Evolutionary conservation across 2,329 filamentous ascomycete genomes (phyloP), one percentile per base, ranked within the genome.

Genomic region (Colletotrichum eleusines): DNA sequence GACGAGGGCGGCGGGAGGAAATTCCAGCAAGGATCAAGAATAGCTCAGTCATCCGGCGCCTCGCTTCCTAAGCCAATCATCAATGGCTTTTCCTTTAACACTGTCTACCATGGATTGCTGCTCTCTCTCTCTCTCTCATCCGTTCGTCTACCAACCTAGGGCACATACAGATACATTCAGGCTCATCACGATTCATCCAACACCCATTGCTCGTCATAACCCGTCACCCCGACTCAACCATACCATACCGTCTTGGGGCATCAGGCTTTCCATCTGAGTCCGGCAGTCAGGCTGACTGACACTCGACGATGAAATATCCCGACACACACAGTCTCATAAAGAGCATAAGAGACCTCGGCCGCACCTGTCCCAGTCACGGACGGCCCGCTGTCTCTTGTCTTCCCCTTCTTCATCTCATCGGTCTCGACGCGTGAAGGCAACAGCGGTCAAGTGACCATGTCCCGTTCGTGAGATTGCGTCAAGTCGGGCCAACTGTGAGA

Each of bases 301-400:
- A 31, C 33, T 11, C 11, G 31, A 31, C 3, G 31, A 48, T 46
- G 51, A 44, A 44, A n/a, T n/a, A 26, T 16, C 20, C 28, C 35
- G 53, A 23, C 33, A 31, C 46, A 63, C 12, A 20, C 16, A 8
- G 23, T 4, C 11, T 11, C 9, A 16, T 14, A 38, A 3, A 51
- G 33, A n/a, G n/a, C n/a, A n/a, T n/a, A 63, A 68, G 40, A 61
- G 54, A 31, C 18, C 4, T 38, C 42, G 12, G 38, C 23, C 50
- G 58, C 62, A 54, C 26, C 50, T 61, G 51, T 58, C 23, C 50
- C 50, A 55, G 63, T 63, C 59, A 59, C 33, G 28, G 58, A 46
- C 64, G 69, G 64, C n/a, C 64, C 64, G 64, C 12, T 71, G 69
- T 54, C 53, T 68, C 53, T 63, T 42, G 33, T 63, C 46, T 69